Base-by-base conservation (phyloP, 1,284 basidiomycete species). In the Ganoderma multipileum region DNA sequence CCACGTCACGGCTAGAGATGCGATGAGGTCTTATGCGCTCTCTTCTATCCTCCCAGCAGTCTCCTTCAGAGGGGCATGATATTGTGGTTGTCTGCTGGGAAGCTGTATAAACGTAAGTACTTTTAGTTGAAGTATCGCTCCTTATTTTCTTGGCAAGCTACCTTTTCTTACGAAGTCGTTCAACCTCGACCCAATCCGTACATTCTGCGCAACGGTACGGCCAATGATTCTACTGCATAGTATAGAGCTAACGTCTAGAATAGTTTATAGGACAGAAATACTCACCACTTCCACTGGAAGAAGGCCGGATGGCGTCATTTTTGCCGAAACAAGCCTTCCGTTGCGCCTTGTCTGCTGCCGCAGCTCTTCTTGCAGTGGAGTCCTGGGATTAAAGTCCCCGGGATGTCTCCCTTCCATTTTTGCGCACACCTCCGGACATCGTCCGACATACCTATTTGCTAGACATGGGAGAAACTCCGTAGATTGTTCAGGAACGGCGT, bases 291-390 rank as follows among this genome's bases (percentile, higher is more conserved):
- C 16, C 30, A n/a, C 30, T 3, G 3, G n/a, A 38, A 38, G 18
- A 44, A 50, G 36, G 23, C 16, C 41, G 2, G 1, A 57, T 65
- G 67, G 55, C 61, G 63, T 68, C 63, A 64, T 44, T 16, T 9
- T 41, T 9, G 6, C n/a, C 41, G 14, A 18, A 2, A 9, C 16
- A 30, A 50, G 26, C 38, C 42, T 33, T 4, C 62, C 67, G 58
- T 39, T 30, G 23, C 18, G 20, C 26, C 23, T n/a, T 42, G 33
- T 63, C 20, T 39, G 55, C 39, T 30, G 16, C 61, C 26, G 38
- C 26, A 28, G 3, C 11, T 8, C 47, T 61, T 65, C 59, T 30
- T 26, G 39, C 30, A 16, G 26, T 42, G 63, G 50, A 16, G 33
- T 38, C n/a, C 33, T 58, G 64, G 33, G 58, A 44, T 38, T 2